Evolutionary conservation across 2,329 filamentous ascomycete species (phyloP).

Genomic region (Aspergillus sergii): DNA sequence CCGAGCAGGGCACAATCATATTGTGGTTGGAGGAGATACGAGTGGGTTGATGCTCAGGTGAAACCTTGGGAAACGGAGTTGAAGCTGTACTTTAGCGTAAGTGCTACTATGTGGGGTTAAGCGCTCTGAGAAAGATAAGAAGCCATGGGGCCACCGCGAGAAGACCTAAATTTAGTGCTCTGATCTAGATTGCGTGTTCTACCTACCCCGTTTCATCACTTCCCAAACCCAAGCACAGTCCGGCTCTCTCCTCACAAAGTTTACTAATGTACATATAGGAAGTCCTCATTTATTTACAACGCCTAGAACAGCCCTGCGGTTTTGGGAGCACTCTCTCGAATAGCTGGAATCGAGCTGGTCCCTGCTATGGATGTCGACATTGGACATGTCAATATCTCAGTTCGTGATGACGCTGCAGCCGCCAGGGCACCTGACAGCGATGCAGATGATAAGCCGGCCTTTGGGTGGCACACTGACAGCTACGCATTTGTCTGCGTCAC

Average conservation of each 20-base stretch:
- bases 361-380: conserved; percentile 59
- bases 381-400: conserved; percentile 58
- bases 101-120: background rate
- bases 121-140: background rate
- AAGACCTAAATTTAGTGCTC: background rate
- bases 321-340: conserved; percentile 52
- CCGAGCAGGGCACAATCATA: background rate
- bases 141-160: background rate
- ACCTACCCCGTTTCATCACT: background rate
- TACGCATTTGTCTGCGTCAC: conserved; percentile 71
- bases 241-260: background rate
- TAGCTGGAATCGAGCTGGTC: conserved; percentile 59
- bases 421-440: conserved; percentile 18
- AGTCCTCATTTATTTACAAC: conserved; percentile 66
- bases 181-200: background rate
- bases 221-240: background rate
- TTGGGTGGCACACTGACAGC: conserved; percentile 67
- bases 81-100: background rate
- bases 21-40: background rate
- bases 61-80: background rate
- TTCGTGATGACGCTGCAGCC: conserved; percentile 57
- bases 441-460: background rate
- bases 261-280: conserved; percentile 37
- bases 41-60: background rate
- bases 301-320: conserved; percentile 60